Base-by-base conservation (phyloP, 1,284 basidiomycete genomes). In the Ganoderma boninense region DNA sequence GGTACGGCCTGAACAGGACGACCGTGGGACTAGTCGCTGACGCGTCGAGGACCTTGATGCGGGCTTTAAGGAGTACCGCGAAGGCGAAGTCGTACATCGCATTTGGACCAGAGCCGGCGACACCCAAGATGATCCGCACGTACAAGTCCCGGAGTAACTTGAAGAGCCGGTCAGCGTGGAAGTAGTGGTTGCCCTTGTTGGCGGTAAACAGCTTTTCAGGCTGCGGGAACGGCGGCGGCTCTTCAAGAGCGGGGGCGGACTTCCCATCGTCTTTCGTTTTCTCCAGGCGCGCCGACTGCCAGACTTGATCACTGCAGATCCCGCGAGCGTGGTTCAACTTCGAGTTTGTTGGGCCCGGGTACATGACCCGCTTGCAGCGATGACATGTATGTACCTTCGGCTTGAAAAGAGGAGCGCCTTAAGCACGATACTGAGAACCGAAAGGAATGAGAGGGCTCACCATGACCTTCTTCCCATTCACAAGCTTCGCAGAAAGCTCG, bases 291-390 rank as follows among this genome's bases (percentile, higher is more conserved):
- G 56, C 10, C 43, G 29, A 42, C 56, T 67, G 62, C 26, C 42
- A 29, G 0, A 64, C 69, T 4, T 62, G 57, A 35, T 70, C 69
- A 5, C 56, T 61, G 38, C 69, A 70, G 43, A 54, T 43, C 6
- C 11, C 20, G 6, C 56, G 52, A 32, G 64, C 49, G 62, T 67
- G 69, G 32, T 70, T 70, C 6, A 18, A 1, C 14, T 14, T 4
- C 0, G 65, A 49, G 35, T n/a, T 67, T 57, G 8, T 43, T 38
- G 26, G 52, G 23, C 65, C 56, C 2, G 69, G 64, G 13, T 56
- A 70, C 69, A 64, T 70, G 35, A 70, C 38, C 14, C 11, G 60
- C 54, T 70, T 67, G 65, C 69, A 70, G 2, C 69, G 65, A 18
- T 62, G 20, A 35, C 69, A 70, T 5, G 44, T 67, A n/a, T 64